A percentile compares a stretch with the other conserved stretches of the same genome.
Evolutionary conservation across 345 rosid genomes (phyloP).

Genomic region (Euphorbia pulcherrima): DNA sequence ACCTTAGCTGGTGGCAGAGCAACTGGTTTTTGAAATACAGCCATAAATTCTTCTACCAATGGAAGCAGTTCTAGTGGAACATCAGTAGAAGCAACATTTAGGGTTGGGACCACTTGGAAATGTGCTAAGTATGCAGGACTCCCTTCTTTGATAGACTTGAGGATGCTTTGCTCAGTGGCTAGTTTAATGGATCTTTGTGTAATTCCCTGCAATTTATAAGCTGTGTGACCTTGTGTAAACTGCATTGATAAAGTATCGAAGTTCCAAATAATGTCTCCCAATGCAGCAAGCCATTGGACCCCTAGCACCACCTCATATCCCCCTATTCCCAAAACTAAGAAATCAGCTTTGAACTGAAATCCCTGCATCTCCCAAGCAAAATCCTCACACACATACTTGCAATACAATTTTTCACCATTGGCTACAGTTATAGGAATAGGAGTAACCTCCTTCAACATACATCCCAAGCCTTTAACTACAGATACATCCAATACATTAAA

Average conservation of each 20-base stretch:
- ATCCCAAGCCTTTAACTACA: not conserved
- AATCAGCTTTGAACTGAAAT: not conserved
- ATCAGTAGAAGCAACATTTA: not conserved
- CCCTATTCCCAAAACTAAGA: not conserved
- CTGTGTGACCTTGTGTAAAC: not conserved
- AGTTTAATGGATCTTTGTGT: not conserved
- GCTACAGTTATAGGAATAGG: not conserved
- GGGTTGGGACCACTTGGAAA: not conserved
- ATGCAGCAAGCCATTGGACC: not conserved
- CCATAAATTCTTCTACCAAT: not conserved
- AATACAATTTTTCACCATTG: not conserved
- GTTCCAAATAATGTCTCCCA: constrained; percentile 2
- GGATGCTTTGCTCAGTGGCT: not conserved
- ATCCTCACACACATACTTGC: not conserved
- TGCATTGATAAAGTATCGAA: not conserved
- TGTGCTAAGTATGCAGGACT: not conserved
- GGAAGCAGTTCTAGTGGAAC: too few species aligned
- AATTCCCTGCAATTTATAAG: not conserved
- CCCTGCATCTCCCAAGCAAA: not conserved
- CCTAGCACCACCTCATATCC: too few species aligned
- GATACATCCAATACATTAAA: not conserved
- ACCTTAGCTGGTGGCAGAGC: not conserved
- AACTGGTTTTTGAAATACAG: not conserved
- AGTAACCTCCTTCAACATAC: not conserved
- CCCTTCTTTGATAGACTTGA: not conserved